Evolutionary conservation across 345 rosid genomes (phyloP).

Genomic region (Acer negundo): DNA sequence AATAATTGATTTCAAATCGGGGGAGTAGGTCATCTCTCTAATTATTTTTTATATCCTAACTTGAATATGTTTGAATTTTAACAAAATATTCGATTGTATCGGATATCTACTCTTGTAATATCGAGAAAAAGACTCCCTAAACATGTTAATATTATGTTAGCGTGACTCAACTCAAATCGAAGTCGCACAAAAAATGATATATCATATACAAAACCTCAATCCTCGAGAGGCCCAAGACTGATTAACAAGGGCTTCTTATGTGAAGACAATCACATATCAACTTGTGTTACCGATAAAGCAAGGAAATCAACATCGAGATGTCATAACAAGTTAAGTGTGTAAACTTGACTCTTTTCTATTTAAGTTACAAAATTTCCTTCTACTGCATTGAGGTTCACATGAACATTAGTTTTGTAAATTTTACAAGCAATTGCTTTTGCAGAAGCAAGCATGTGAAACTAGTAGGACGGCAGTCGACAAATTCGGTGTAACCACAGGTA

Average conservation of each 20-base stretch:
- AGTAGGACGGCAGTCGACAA: background rate
- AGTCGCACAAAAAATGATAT: no score
- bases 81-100: no score
- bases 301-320: background rate
- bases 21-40: no score
- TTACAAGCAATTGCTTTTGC: slow-evolving; percentile 1
- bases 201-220: background rate
- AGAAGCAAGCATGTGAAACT: background rate
- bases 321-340: background rate
- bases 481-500: background rate
- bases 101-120: no score
- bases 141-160: no score
- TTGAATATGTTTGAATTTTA: no score
- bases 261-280: background rate
- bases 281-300: background rate
- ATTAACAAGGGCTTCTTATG: no score
- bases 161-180: no score
- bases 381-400: background rate
- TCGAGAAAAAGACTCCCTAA: no score
- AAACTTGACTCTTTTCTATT: background rate
- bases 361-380: slow-evolving; percentile 7
- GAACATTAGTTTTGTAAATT: background rate
- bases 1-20: no score
- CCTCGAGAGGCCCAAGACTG: background rate
- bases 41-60: no score